Evolutionary conservation across 768 basidiomycete species (phyloP).

Genomic region (Astraeus odoratus): DNA sequence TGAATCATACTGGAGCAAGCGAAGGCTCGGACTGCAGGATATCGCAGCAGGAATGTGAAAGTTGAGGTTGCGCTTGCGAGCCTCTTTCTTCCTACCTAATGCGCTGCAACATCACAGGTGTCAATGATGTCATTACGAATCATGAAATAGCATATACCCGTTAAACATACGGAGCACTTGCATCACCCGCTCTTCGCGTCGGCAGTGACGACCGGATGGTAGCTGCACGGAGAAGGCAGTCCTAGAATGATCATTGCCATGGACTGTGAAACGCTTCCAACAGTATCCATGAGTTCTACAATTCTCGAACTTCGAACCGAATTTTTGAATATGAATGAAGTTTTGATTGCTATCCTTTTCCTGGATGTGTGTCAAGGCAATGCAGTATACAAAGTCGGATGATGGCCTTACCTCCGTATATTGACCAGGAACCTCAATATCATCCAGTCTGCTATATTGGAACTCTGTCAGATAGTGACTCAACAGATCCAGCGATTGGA

Average conservation of each 20-base stretch:
- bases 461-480: conserved; percentile 96
- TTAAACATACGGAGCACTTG: conserved; percentile 95
- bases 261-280: conserved; percentile 85
- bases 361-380: conserved; percentile 34
- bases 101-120: conserved; percentile 42
- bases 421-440: conserved; percentile 98
- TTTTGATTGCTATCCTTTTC: conserved; percentile 92
- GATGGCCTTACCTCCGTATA: conserved; percentile 76
- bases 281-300: conserved; percentile 80
- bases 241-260: conserved; percentile 85
- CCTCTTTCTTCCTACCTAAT: conserved; percentile 83
- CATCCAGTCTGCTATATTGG: conserved; percentile 95
- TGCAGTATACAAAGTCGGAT: neutral
- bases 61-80: conserved; percentile 79
- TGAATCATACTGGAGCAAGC: conserved; percentile 85
- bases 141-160: conserved; percentile 42
- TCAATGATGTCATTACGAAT: neutral
- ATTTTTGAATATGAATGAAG: conserved; percentile 86
- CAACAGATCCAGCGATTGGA: conserved; percentile 77
- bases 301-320: conserved; percentile 85
- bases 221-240: conserved; percentile 90
- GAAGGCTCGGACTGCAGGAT: conserved; percentile 74
- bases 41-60: conserved; percentile 91
- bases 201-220: conserved; percentile 75
- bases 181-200: conserved; percentile 88